These are phyloP conservation scores for Phytophthora kernoviae DNA, from an alignment of 352 stramenopile species.

Conservation along the genomic window DNA sequence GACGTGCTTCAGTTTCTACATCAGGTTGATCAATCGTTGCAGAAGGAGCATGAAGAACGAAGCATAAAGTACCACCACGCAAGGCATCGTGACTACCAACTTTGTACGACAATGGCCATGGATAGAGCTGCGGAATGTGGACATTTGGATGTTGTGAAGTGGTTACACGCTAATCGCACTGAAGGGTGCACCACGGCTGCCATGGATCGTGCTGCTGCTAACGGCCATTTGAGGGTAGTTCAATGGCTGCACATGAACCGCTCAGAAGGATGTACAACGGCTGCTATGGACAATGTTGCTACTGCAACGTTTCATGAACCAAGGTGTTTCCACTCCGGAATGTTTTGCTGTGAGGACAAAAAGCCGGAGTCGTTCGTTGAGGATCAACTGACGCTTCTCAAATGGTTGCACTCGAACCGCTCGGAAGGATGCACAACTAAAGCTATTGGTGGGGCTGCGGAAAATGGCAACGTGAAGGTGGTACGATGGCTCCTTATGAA, in stretches of 20 bases:
- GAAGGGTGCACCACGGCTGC: slow-evolving; percentile 1
- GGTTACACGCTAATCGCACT: slow-evolving; percentile 1
- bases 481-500: slow-evolving; percentile 2
- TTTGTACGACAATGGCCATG: neutral
- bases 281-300: neutral
- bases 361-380: too few species aligned
- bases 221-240: slow-evolving; percentile 2
- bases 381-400: too few species aligned
- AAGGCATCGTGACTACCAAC: neutral
- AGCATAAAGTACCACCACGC: too few species aligned
- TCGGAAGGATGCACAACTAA: too few species aligned
- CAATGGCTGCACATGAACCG: slow-evolving; percentile 2
- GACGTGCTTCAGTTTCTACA: neutral
- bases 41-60: neutral
- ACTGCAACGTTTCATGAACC: too few species aligned
- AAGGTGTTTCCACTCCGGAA: too few species aligned
- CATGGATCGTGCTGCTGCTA: slow-evolving; percentile 10
- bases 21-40: neutral
- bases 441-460: neutral
- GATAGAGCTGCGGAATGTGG: neutral
- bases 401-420: too few species aligned
- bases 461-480: neutral
- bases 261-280: neutral
- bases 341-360: too few species aligned
- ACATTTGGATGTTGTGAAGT: slow-evolving; percentile 4